Percentiles rank a stretch among this genome's conserved stretches.
Conservation (phyloP, 257 asterid species). For the Vinca minor region DNA sequence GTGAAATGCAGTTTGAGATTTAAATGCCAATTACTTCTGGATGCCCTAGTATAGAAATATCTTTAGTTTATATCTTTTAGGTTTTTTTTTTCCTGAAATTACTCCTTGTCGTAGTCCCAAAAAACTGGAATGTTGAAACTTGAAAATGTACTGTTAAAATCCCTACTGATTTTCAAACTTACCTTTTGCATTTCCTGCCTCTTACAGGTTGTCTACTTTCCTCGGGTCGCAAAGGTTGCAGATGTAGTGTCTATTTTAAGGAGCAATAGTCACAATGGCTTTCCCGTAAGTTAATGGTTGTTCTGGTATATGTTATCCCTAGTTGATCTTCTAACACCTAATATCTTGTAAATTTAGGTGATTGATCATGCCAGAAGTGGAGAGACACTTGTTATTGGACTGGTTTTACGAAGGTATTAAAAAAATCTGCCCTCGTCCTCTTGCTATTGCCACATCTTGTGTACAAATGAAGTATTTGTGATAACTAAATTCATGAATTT, state of each 20-base stretch:
- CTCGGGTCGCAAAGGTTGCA: slow-evolving; percentile 85
- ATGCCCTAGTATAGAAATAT: too few species aligned
- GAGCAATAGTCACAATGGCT: slow-evolving; percentile 87
- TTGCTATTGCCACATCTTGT: slow-evolving; percentile 1
- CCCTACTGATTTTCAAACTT: slow-evolving; percentile 15
- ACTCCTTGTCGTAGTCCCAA: neutral
- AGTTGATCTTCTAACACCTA: slow-evolving; percentile 13
- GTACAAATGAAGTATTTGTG: neutral
- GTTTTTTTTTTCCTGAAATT: neutral
- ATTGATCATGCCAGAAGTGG: slow-evolving; percentile 83
- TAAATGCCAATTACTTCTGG: neutral
- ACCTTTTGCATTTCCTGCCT: slow-evolving; percentile 8
- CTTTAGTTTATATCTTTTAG: too few species aligned
- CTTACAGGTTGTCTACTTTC: slow-evolving; percentile 77
- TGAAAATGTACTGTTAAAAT: neutral
- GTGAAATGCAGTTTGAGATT: slow-evolving; percentile 19
- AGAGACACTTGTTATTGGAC: slow-evolving; percentile 91
- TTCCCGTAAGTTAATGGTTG: slow-evolving; percentile 62
- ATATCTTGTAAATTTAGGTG: slow-evolving; percentile 41
- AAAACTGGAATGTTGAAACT: too few species aligned
- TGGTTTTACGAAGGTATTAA: slow-evolving; percentile 74
- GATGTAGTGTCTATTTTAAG: slow-evolving; percentile 76
- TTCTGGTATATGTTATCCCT: slow-evolving; percentile 7
- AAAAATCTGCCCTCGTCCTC: too few species aligned
- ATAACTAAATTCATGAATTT: neutral